A percentile compares a stretch with the other conserved stretches of the same genome.
phyloP scores from a whole-genome alignment of 2,329 filamentous ascomycete genomes.

The Colletotrichum paranaense region DNA sequence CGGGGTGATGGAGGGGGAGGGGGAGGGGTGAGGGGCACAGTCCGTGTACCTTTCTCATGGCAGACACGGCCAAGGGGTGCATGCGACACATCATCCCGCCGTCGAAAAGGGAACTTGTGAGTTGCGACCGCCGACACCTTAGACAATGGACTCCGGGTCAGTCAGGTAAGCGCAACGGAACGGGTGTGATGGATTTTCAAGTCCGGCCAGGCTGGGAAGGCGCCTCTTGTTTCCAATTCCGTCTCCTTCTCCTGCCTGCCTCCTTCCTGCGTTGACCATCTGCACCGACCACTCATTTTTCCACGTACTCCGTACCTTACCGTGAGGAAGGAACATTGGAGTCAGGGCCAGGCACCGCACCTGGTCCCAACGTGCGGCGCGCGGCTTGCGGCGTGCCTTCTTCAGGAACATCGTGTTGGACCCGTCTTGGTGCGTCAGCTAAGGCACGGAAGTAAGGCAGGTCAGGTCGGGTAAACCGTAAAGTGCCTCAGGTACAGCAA shows the following conservation, averaged over 20 bases:
- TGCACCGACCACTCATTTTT: background rate
- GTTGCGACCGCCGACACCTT: background rate
- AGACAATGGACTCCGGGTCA: background rate
- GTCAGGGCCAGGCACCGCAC: background rate
- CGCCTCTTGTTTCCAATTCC: background rate
- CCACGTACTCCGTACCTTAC: background rate
- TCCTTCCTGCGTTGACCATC: background rate
- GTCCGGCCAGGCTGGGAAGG: background rate
- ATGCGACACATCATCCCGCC: background rate
- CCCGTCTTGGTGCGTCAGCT: background rate
- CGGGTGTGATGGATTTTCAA: background rate
- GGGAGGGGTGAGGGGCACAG: constrained; percentile 20
- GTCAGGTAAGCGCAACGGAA: background rate
- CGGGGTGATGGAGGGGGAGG: constrained; percentile 19
- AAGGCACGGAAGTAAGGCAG: background rate
- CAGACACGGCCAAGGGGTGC: background rate
- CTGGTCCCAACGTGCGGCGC: background rate
- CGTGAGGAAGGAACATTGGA: background rate
- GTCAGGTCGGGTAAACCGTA: background rate
- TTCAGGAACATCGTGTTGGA: background rate
- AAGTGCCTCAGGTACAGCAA: background rate
- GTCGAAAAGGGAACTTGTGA: background rate
- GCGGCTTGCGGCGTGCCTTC: background rate
- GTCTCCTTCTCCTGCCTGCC: background rate
- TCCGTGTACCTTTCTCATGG: background rate